These are phyloP conservation scores for Helianthus tuberosus DNA, from an alignment of 129 eudicot species.

Conservation along the genomic window DNA sequence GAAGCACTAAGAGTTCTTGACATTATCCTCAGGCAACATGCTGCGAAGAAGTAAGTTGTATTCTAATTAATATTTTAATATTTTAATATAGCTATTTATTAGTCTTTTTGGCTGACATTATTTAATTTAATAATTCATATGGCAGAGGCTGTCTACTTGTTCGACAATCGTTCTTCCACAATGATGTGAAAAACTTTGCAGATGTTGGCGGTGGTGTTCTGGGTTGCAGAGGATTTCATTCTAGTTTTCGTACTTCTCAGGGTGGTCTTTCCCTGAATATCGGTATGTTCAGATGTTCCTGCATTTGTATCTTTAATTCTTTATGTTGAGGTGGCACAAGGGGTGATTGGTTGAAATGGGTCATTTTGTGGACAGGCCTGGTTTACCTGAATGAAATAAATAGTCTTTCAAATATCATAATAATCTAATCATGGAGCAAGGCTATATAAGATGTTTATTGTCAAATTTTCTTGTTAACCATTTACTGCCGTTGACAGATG, in stretches of 20 bases:
- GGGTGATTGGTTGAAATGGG: neutral
- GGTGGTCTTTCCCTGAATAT: conserved; percentile 77
- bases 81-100: neutral
- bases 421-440: neutral
- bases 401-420: neutral
- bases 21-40: conserved; percentile 71
- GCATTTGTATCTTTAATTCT: neutral
- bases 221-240: conserved; percentile 87
- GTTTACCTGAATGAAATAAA: neutral
- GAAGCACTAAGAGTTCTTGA: conserved; percentile 80
- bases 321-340: neutral
- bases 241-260: conserved; percentile 79
- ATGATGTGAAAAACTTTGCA: conserved; percentile 56
- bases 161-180: conserved; percentile 73
- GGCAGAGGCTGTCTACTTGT: conserved; percentile 79
- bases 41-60: conserved; percentile 65
- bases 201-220: conserved; percentile 94
- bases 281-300: conserved; percentile 44
- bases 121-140: neutral
- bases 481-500: conserved; percentile 50
- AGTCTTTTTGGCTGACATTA: neutral
- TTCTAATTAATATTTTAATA: neutral
- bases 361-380: neutral
- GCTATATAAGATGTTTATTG: neutral
- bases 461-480: neutral